Conservation (phyloP, 148 eudicot species). For the Rhododendron griersonianum region DNA sequence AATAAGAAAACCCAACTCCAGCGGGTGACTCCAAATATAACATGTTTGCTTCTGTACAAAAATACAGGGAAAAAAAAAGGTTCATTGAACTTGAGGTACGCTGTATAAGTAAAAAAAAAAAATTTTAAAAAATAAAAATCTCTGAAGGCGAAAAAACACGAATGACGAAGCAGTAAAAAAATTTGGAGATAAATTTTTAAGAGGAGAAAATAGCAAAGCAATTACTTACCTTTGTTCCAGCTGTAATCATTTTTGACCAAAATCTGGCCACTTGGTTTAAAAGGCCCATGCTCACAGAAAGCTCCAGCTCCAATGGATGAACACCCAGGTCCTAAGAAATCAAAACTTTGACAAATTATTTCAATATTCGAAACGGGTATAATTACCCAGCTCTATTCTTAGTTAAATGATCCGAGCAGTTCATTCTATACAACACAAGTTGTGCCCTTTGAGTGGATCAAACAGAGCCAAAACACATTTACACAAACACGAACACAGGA, state of each 20-base stretch:
- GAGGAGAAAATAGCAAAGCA: too few species aligned
- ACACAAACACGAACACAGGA: too few species aligned
- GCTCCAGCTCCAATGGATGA: slow-evolving; percentile 88
- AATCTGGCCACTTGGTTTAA: slow-evolving; percentile 43
- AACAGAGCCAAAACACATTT: too few species aligned
- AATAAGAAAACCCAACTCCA: slow-evolving; percentile 85
- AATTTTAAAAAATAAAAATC: too few species aligned
- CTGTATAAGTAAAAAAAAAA: too few species aligned
- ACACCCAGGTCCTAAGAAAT: slow-evolving; percentile 65
- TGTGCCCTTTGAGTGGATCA: too few species aligned
- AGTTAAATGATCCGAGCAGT: background rate
- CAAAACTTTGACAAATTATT: background rate
- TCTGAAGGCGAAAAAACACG: too few species aligned
- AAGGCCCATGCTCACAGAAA: slow-evolving; percentile 74
- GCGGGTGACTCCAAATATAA: slow-evolving; percentile 77
- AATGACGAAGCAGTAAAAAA: too few species aligned
- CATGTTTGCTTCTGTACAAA: slow-evolving; percentile 69
- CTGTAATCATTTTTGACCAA: slow-evolving; percentile 56
- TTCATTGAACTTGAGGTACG: too few species aligned
- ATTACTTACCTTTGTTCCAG: slow-evolving; percentile 71
- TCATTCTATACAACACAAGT: background rate
- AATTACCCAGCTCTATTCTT: background rate
- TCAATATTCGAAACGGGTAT: background rate
- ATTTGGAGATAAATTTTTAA: too few species aligned
- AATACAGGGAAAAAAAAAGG: background rate